Evolutionary conservation across 108 stramenopile species (phyloP).

Genomic region (Skeletonema costatum): DNA sequence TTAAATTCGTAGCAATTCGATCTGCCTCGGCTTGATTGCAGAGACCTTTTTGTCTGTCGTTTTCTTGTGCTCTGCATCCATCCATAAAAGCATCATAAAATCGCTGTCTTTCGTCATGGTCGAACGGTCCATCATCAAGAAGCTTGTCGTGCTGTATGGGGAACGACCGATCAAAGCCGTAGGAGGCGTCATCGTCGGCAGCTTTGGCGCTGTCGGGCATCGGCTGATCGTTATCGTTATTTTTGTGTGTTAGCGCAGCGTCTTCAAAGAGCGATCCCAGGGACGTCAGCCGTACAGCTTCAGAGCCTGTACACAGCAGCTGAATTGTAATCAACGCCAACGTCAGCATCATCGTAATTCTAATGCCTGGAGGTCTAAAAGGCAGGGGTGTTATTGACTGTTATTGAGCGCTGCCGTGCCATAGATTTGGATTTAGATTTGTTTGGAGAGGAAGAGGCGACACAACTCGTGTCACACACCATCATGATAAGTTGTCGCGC

Average conservation of each 20-base stretch:
- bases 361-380: too few relatives aligned
- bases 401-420: too few relatives aligned
- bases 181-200: not conserved
- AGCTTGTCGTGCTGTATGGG: not conserved
- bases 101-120: not conserved
- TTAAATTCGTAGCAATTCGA: conserved; percentile 51
- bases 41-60: not conserved
- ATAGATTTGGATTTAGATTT: too few relatives aligned
- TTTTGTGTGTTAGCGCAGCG: not conserved
- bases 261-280: not conserved
- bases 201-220: too few relatives aligned
- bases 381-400: too few relatives aligned
- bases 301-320: not conserved
- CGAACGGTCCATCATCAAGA: not conserved
- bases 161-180: not conserved
- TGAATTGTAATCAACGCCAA: not conserved
- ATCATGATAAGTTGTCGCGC: too few relatives aligned
- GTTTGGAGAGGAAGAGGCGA: too few relatives aligned
- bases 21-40: conserved; percentile 35
- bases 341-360: not conserved
- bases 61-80: not conserved
- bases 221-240: not conserved
- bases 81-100: not conserved
- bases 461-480: too few relatives aligned
- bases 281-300: not conserved